Conservation (phyloP, 306 rosid genomes). For the Cyamopsis tetragonoloba region DNA sequence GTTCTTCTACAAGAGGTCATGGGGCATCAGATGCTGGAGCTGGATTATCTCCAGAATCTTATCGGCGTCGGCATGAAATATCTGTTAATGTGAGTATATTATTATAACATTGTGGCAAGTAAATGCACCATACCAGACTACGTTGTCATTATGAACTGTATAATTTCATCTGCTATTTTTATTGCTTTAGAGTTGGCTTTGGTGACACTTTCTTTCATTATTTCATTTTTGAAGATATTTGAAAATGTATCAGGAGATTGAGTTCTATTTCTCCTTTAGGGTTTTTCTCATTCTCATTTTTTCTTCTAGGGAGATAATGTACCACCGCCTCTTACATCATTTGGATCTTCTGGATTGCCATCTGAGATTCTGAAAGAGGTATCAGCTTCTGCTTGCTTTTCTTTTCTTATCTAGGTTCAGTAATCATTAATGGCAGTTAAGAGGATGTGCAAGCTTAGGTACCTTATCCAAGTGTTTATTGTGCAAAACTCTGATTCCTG, state of each 20-base stretch:
- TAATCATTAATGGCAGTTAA: constrained; percentile 29
- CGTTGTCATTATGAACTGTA: neutral
- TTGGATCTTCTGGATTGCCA: constrained; percentile 78
- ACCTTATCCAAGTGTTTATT: constrained; percentile 44
- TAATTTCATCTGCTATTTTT: constrained; percentile 4
- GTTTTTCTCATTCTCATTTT: neutral
- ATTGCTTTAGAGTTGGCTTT: constrained; percentile 30
- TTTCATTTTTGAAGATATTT: neutral
- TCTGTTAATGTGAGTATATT: constrained; percentile 63
- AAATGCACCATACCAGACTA: neutral
- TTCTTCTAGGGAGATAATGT: constrained; percentile 76
- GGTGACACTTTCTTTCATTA: neutral
- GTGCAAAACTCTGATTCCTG: constrained; percentile 68
- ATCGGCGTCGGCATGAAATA: constrained; percentile 85
- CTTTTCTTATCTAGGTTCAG: constrained; percentile 17
- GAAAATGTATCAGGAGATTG: neutral
- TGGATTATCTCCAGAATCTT: constrained; percentile 68
- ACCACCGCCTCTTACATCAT: constrained; percentile 71
- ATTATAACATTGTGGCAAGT: neutral
- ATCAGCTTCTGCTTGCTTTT: constrained; percentile 25
- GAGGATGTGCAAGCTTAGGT: constrained; percentile 39
- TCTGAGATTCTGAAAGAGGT: constrained; percentile 98
- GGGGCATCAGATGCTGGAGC: constrained; percentile 62
- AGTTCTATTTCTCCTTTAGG: neutral
- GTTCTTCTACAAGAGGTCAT: constrained; percentile 40